Percentiles rank a stretch among this genome's conserved stretches.
These are phyloP conservation scores for Lyophyllum shimeji DNA, from an alignment of 768 basidiomycete genomes.

Conservation along the genomic window DNA sequence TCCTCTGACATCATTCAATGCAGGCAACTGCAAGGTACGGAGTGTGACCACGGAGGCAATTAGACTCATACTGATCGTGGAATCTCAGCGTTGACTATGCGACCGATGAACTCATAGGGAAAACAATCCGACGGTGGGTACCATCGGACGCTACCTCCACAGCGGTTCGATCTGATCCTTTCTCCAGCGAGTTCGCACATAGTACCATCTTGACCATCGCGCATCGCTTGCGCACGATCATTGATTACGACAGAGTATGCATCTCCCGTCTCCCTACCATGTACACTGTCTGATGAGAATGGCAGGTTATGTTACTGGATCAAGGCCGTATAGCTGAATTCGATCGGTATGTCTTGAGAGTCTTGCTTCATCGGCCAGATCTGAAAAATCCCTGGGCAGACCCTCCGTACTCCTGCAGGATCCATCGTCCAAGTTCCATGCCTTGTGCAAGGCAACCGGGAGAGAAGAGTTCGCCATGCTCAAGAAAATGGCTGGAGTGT, in stretches of 20 bases:
- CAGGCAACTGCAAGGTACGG: conserved; percentile 68
- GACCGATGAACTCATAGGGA: conserved; percentile 84
- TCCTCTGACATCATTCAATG: conserved; percentile 7
- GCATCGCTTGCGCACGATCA: conserved; percentile 75
- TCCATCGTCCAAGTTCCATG: conserved; percentile 59
- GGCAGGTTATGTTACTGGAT: conserved; percentile 74
- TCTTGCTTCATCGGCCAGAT: background rate
- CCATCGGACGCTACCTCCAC: background rate
- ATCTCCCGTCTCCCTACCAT: background rate
- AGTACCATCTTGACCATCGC: conserved; percentile 86
- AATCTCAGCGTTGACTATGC: conserved; percentile 73
- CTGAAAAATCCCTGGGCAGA: conserved; percentile 23
- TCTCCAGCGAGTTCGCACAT: conserved; percentile 65
- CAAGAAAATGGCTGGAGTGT: conserved; percentile 62
- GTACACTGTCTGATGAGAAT: background rate
- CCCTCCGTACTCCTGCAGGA: conserved; percentile 58
- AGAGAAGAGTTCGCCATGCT: conserved; percentile 67
- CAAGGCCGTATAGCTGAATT: conserved; percentile 79
- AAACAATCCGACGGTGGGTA: conserved; percentile 76
- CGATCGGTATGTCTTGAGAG: conserved; percentile 41
- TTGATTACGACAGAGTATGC: conserved; percentile 80
- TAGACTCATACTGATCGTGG: background rate
- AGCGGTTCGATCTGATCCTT: background rate
- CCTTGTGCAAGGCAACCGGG: conserved; percentile 73
- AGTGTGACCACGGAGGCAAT: too few relatives aligned